A percentile compares a stretch with the other conserved stretches of the same genome.
These are phyloP conservation scores for Phylloporus rhodoxanthus DNA, from an alignment of 768 basidiomycete species.

Conservation along the genomic window DNA sequence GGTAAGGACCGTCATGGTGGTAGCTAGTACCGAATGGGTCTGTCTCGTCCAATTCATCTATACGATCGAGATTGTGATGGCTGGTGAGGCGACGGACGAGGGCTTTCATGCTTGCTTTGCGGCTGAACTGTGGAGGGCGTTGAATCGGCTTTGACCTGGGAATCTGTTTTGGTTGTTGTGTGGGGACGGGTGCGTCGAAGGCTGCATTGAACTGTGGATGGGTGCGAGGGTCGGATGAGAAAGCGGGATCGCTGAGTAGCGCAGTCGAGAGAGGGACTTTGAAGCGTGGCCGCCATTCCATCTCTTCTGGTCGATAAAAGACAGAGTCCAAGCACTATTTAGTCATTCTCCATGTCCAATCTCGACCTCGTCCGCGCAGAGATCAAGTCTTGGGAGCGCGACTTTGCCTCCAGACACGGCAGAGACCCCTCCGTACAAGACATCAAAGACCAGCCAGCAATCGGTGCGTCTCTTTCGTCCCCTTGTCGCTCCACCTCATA, in stretches of 20 bases:
- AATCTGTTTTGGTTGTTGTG: neutral
- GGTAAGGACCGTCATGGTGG: constrained; percentile 75
- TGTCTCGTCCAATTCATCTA: constrained; percentile 75
- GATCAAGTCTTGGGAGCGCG: constrained; percentile 74
- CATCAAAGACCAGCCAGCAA: constrained; percentile 53
- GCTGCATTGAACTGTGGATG: constrained; percentile 37
- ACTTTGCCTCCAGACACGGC: constrained; percentile 51
- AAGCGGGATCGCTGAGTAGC: constrained; percentile 49
- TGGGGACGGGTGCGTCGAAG: neutral
- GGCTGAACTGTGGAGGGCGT: neutral
- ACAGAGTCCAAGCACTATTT: neutral
- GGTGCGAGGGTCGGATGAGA: constrained; percentile 49
- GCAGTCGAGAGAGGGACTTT: constrained; percentile 21
- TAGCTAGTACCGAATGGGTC: constrained; percentile 58
- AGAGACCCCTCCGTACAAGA: constrained; percentile 64
- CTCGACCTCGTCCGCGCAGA: constrained; percentile 48
- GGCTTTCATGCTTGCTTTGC: constrained; percentile 22
- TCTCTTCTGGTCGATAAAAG: neutral
- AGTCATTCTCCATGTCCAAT: constrained; percentile 9
- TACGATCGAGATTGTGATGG: constrained; percentile 48
- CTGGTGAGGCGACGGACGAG: constrained; percentile 24
- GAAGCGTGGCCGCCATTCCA: neutral
- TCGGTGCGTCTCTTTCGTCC: constrained; percentile 45
- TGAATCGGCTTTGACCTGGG: neutral
- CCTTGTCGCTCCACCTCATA: constrained; percentile 9